Evolutionary conservation across 2,329 filamentous ascomycete genomes (phyloP), one percentile per base, ranked within the genome.

Genomic region (Aphanoascus verrucosus): DNA sequence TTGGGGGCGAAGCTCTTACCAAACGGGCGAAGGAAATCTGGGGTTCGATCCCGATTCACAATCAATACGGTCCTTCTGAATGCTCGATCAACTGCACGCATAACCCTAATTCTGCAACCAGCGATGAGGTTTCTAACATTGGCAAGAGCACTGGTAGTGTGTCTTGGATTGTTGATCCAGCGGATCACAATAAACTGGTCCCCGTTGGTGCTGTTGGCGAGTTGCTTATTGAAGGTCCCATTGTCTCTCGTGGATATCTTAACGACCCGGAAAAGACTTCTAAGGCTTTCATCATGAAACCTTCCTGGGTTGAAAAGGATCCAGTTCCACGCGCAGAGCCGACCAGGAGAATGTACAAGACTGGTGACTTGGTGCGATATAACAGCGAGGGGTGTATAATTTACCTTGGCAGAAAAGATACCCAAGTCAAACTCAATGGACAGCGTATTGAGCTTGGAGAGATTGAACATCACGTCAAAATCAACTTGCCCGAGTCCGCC

Each of bases 401-500:
- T 62, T 86, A 82, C 64, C 83, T 85, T 7, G 91, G 90, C n/a
- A 79, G 93, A 54, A 83, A 82, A 28, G 91, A 97, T 64, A 80
- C 84, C 60, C 91, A 97, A 67, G 86, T 96, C 72, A 97, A 97
- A 75, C 90, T 97, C 59, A 85, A 91, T 56, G 91, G 91, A 1
- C 97, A 96, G 76, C 80, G 91, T 55, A 94, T 98, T 61, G 93
- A 98, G 71, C 81, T 97, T 47, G 85, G 85, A 58, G 93, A 97
- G 60, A 96, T 97, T 60, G 90, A 97, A 68, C 85, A 77, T 41
- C 84, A 94, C 66, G 73, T 96, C n/a, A 57, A 56, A 44, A 84
- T 81, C 51, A 78, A 82, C 40, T 81, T 87, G 69, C 82, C 80
- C 1, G 55, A 57, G 19, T 53, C 43, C n/a, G 34, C 53, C 14